Conservation (phyloP, 345 rosid genomes). For the Eucalyptus regnans region DNA sequence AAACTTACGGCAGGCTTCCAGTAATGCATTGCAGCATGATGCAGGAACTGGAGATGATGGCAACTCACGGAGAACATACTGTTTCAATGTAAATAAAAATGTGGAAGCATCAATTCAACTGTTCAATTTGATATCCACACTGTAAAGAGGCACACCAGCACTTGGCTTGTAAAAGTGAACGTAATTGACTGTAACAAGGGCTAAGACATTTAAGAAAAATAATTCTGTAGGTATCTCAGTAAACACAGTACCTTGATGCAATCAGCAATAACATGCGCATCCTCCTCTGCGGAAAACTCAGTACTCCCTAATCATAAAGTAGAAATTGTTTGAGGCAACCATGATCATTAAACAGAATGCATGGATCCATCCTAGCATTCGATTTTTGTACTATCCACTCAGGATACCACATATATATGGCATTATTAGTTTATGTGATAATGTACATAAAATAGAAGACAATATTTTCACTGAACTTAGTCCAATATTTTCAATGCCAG, state of each 20-base stretch:
- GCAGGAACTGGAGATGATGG: conserved; percentile 99
- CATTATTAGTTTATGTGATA: not conserved
- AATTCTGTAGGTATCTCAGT: not conserved
- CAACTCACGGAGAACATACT: conserved; percentile 92
- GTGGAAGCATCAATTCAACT: not conserved
- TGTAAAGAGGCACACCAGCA: not conserved
- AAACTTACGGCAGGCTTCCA: conserved; percentile 92
- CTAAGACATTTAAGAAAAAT: not conserved
- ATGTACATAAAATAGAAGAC: not conserved
- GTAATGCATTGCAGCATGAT: conserved; percentile 92
- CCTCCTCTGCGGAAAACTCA: conserved; percentile 63
- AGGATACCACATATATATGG: not conserved
- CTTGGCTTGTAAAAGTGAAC: not conserved
- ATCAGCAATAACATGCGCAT: conserved; percentile 88
- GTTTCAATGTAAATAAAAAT: conserved; percentile 4
- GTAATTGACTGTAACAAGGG: not conserved
- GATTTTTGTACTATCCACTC: not conserved
- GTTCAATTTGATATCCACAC: not conserved
- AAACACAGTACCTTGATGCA: conserved; percentile 67
- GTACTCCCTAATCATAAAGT: conserved; percentile 49
- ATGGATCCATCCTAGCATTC: not conserved
- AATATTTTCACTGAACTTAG: not conserved
- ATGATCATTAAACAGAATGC: not conserved
- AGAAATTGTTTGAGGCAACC: not conserved
- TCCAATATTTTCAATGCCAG: not conserved